Percentiles rank a stretch among this genome's conserved stretches.
phyloP scores from a whole-genome alignment of 257 asterid species.

The Scutellaria baicalensis region DNA sequence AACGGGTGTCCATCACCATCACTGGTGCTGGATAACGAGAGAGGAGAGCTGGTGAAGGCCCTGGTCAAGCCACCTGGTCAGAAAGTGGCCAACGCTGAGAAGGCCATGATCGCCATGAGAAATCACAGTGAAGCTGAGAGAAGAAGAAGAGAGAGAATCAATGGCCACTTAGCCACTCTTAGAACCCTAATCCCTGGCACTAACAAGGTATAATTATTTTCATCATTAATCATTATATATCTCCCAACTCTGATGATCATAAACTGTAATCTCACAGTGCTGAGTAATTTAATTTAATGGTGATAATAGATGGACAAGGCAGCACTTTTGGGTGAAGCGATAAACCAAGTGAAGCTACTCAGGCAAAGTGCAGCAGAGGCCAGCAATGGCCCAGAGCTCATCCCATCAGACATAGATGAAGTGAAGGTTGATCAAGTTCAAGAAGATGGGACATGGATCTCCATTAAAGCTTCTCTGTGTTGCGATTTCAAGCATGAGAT shows the following conservation, averaged over 20 bases:
- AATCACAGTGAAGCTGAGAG: constrained; percentile 88
- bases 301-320: constrained; percentile 79
- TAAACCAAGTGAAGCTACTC: constrained; percentile 48
- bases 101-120: constrained; percentile 68
- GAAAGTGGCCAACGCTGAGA: constrained; percentile 46
- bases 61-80: constrained; percentile 35
- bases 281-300: too few relatives aligned
- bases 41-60: constrained; percentile 58
- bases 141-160: constrained; percentile 72
- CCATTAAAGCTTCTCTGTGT: constrained; percentile 61
- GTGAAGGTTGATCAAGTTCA: constrained; percentile 52
- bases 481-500: constrained; percentile 72
- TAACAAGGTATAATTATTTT: constrained; percentile 62
- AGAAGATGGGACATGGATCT: constrained; percentile 25
- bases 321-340: constrained; percentile 68
- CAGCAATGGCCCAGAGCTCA: constrained; percentile 38
- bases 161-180: constrained; percentile 66
- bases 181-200: constrained; percentile 69
- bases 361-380: constrained; percentile 42
- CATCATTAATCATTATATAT: too few relatives aligned
- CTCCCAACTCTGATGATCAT: too few relatives aligned
- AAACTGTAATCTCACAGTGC: too few relatives aligned
- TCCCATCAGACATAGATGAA: constrained; percentile 71
- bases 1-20: constrained; percentile 40
- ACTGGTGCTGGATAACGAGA: constrained; percentile 50